Conservation (phyloP, 129 eudicot genomes). For the Artemisia tridentata region DNA sequence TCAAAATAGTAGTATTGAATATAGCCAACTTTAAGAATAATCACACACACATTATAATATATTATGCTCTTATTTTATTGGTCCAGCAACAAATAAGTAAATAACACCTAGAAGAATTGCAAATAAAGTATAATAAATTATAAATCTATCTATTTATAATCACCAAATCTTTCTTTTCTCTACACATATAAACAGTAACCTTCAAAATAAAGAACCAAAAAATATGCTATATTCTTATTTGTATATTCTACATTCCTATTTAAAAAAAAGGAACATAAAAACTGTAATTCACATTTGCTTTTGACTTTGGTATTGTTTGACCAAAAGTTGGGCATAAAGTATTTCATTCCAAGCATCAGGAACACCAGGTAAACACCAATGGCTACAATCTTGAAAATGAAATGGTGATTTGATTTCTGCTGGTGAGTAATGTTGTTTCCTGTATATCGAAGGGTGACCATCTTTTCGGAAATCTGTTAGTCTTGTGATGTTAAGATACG, state of each 20-base stretch:
- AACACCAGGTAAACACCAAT: slow-evolving; percentile 98
- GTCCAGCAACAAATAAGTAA: background rate
- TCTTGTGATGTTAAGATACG: slow-evolving; percentile 69
- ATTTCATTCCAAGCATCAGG: slow-evolving; percentile 97
- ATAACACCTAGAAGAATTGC: background rate
- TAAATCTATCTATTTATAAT: slow-evolving; percentile 15
- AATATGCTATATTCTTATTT: slow-evolving; percentile 11
- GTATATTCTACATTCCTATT: slow-evolving; percentile 14
- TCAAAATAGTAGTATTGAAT: too few species aligned
- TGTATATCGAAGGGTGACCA: slow-evolving; percentile 84
- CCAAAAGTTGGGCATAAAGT: slow-evolving; percentile 66
- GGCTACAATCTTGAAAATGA: slow-evolving; percentile 83
- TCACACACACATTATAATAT: background rate
- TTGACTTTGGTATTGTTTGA: slow-evolving; percentile 51
- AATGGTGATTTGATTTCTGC: slow-evolving; percentile 46
- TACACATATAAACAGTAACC: slow-evolving; percentile 30
- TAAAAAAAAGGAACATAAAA: background rate
- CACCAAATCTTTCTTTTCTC: slow-evolving; percentile 27
- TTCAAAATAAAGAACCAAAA: background rate
- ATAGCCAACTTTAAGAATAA: background rate
- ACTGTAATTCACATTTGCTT: slow-evolving; percentile 39
- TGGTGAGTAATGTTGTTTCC: slow-evolving; percentile 48
- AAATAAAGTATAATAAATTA: background rate
- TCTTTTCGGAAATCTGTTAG: slow-evolving; percentile 86
- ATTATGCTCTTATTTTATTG: background rate